Base-by-base conservation (phyloP, 2,329 filamentous ascomycete species). In the Fusarium denticulatum region DNA sequence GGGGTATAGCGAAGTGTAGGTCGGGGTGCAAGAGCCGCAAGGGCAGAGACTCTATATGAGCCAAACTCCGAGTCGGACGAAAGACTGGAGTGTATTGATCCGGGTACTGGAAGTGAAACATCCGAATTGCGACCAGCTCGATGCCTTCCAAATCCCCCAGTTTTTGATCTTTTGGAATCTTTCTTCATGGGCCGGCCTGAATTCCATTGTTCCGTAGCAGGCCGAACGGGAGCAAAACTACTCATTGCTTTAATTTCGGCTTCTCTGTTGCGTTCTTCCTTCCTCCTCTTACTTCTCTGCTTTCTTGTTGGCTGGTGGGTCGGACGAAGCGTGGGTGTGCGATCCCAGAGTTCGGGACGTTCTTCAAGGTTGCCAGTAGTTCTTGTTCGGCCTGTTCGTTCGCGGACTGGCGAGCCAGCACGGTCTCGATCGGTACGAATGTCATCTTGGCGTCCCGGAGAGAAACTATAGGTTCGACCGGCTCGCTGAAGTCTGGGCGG, bases 161-260 rank as follows among this genome's bases (percentile, higher is more conserved):
- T 88, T 61, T 89, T 91, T 60, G 89, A 85, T 79, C 90, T 91
- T 81, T 90, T 92, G 79, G 88, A 93, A 74, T 94, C 88, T 81
- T 86, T 86, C 86, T 86, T 89, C 78, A 87, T 82, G 4, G 86
- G 88, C 66, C 89, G 88, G 50, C 93, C 87, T 50, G 90, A 85
- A 60, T 88, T 88, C 80, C 88, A 89, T 37, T 86, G 85, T 68
- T 91, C 88, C 53, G 88, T 87, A 16, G 88, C 87, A 11, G 91
- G 87, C 58, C 93, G 89, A 60, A 91, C 84, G 11, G 93, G 91
- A 74, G 92, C 88, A 69, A 88, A 88, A 45, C 90, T 89, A 78
- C 90, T 93, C 93, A 98, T 94, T 60, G 94, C 91, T 79, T 92
- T 93, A 79, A 98, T 95, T 82, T 97, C 94, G 71, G 94, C 94